phyloP scores from a whole-genome alignment of 2,329 filamentous ascomycete species.

The Hypocreales sp. region DNA sequence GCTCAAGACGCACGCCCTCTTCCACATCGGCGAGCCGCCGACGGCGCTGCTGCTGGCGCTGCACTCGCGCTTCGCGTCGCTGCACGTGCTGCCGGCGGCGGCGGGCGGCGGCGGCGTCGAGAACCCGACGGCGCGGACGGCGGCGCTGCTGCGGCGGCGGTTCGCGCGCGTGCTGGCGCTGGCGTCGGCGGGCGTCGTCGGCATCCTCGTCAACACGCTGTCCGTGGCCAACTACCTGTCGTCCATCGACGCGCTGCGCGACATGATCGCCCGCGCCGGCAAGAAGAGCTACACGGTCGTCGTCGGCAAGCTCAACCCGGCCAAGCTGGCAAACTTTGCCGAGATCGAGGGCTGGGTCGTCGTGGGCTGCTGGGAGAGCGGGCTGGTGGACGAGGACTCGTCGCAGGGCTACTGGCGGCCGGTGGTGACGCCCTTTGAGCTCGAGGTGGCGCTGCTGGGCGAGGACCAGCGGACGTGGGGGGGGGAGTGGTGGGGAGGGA shows the following conservation, averaged over 20 bases:
- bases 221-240: slow-evolving; percentile 80
- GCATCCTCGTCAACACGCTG: slow-evolving; percentile 90
- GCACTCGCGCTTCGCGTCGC: slow-evolving; percentile 61
- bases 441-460: slow-evolving; percentile 59
- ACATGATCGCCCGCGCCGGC: slow-evolving; percentile 59
- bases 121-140: slow-evolving; percentile 26
- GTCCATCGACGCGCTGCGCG: slow-evolving; percentile 59
- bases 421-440: slow-evolving; percentile 88
- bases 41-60: slow-evolving; percentile 76
- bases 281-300: slow-evolving; percentile 97
- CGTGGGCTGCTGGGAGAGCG: slow-evolving; percentile 96
- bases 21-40: slow-evolving; percentile 72
- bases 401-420: slow-evolving; percentile 66
- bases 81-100: slow-evolving; percentile 61
- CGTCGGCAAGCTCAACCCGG: slow-evolving; percentile 88
- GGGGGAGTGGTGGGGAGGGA: slow-evolving; percentile 77
- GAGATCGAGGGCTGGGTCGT: slow-evolving; percentile 96
- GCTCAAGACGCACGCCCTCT: slow-evolving; percentile 55
- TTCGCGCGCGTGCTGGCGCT: slow-evolving; percentile 78
- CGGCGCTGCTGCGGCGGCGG: slow-evolving; percentile 56
- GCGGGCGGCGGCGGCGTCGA: slow-evolving; percentile 36
- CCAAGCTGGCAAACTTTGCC: slow-evolving; percentile 90
- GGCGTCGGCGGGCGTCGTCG: slow-evolving; percentile 68
- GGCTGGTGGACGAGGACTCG: slow-evolving; percentile 65
- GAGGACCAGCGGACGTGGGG: slow-evolving; percentile 74